Conservation (phyloP, 208 protist species). For the Sergeia podlipaevii region DNA sequence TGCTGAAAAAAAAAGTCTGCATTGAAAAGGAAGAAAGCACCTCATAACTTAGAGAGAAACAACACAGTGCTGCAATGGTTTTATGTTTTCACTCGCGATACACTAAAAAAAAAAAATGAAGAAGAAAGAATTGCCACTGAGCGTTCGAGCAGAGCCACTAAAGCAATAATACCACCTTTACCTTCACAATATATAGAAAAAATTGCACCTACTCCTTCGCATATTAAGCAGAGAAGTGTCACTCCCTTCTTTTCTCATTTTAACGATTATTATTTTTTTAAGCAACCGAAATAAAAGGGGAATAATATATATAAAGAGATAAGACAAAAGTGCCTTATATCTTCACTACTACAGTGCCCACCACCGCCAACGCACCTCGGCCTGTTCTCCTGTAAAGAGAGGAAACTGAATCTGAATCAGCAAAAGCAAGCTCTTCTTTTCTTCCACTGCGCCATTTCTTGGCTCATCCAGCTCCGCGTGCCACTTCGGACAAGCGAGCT, state of each 20-base stretch:
- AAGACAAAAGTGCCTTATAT: background rate
- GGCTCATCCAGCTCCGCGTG: background rate
- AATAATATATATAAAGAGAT: too few species aligned
- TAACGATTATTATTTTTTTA: too few species aligned
- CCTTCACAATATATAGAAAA: slow-evolving; percentile 7
- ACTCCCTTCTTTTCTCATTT: too few species aligned
- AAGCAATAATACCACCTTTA: too few species aligned
- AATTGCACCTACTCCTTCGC: background rate
- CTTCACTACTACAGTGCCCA: slow-evolving; percentile 23
- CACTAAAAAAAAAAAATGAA: slow-evolving; percentile 1
- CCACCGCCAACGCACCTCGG: slow-evolving; percentile 51
- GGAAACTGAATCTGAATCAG: slow-evolving; percentile 54
- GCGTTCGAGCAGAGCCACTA: too few species aligned
- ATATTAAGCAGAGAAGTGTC: background rate
- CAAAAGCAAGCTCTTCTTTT: slow-evolving; percentile 32
- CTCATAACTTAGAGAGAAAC: background rate
- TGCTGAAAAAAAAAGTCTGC: background rate
- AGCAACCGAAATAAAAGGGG: too few species aligned
- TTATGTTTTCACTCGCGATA: background rate
- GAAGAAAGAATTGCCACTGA: background rate
- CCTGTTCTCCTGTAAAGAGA: slow-evolving; percentile 39
- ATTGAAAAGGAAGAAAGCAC: background rate
- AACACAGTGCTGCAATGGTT: background rate
- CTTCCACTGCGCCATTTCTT: background rate
- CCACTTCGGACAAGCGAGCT: background rate